phyloP scores from a whole-genome alignment of 2,329 filamentous ascomycete genomes.

The Trichoderma endophyticum region DNA sequence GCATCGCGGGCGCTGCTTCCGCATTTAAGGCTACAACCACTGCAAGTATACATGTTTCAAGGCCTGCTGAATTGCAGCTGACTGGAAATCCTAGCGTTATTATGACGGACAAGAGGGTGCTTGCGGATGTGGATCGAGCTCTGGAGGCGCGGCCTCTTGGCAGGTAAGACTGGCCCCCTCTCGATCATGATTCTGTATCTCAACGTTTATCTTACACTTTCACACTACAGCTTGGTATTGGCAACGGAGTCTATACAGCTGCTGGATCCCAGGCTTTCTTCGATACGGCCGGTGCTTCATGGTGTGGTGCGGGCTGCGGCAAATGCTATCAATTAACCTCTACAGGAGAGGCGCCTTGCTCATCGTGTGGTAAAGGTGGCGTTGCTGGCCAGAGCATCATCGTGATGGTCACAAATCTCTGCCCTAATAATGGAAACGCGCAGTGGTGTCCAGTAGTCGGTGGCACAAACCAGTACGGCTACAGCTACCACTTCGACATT shows the following conservation, averaged over 20 bases:
- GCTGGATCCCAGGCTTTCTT: conserved; percentile 10
- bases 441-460: conserved; percentile 1
- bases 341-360: not conserved
- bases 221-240: not conserved
- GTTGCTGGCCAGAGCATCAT: conserved; percentile 12
- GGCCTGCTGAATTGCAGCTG: not conserved
- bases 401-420: conserved; percentile 8
- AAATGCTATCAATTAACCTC: conserved; percentile 9
- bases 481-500: conserved; percentile 10
- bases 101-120: conserved; percentile 5
- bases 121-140: conserved; percentile 5
- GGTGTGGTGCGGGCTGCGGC: conserved; percentile 7
- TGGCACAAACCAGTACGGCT: conserved; percentile 10
- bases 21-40: conserved; percentile 5
- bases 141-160: not conserved
- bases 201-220: not conserved
- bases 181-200: not conserved
- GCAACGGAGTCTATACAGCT: conserved; percentile 7
- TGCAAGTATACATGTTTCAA: not conserved
- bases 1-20: not conserved
- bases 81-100: not conserved
- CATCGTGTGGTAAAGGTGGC: not conserved
- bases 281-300: conserved; percentile 6
- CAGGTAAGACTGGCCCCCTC: not conserved
- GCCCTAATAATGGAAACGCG: conserved; percentile 12